Percentiles rank a stretch among this genome's conserved stretches.
Conservation (phyloP, 2,329 filamentous ascomycete species). For the Lasiodiplodia hormozganensis region DNA sequence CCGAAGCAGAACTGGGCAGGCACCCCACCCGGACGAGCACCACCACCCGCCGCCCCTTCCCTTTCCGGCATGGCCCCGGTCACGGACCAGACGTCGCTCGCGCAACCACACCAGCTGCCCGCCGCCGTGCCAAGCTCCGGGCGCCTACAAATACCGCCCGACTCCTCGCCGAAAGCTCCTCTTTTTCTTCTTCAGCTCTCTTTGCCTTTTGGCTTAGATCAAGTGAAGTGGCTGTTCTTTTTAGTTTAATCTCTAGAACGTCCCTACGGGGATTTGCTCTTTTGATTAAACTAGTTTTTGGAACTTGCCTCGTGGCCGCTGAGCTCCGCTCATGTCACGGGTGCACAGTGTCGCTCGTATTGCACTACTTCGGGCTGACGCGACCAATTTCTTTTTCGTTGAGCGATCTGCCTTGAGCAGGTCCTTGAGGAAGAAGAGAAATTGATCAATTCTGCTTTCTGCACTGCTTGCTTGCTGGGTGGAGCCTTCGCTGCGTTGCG, state of each 20-base stretch:
- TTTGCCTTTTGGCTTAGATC: slow-evolving; percentile 18
- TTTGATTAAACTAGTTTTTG: slow-evolving; percentile 5
- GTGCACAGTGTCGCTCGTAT: slow-evolving; percentile 4
- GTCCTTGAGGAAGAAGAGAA: slow-evolving; percentile 5
- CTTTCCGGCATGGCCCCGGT: not conserved
- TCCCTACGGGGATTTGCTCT: not conserved
- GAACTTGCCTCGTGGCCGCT: not conserved
- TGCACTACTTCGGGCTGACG: slow-evolving; percentile 1
- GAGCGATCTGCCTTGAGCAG: not conserved
- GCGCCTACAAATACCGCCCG: not conserved
- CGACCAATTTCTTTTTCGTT: slow-evolving; percentile 9
- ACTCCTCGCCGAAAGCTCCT: not conserved
- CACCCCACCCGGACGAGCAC: not conserved
- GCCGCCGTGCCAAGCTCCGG: too few relatives aligned
- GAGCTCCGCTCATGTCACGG: not conserved
- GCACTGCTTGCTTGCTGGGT: not conserved
- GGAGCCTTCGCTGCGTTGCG: not conserved
- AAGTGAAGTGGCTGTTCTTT: slow-evolving; percentile 8
- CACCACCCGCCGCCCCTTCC: not conserved
- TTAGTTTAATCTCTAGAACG: not conserved
- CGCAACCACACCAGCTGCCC: too few relatives aligned
- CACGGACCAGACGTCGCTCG: too few relatives aligned
- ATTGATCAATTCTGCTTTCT: not conserved
- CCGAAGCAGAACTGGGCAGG: not conserved
- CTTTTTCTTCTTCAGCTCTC: slow-evolving; percentile 19